Conservation (phyloP, 352 stramenopile genomes). For the Phytopythium montanum region DNA sequence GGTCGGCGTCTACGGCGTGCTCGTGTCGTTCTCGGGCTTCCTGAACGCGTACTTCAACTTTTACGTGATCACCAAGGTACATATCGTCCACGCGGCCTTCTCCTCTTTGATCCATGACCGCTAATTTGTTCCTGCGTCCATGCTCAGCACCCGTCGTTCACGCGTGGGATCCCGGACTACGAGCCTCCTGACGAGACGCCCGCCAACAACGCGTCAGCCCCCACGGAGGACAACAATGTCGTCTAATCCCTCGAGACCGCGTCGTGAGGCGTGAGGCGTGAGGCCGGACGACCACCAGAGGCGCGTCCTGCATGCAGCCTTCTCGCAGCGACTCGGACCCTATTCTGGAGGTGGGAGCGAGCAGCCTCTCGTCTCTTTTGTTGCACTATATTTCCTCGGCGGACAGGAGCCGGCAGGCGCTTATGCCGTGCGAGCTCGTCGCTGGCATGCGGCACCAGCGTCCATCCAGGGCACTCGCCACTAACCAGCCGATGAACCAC, state of each 20-base stretch:
- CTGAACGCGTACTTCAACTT: constrained; percentile 89
- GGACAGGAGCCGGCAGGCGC: constrained; percentile 1
- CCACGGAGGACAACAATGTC: constrained; percentile 30
- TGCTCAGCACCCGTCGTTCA: constrained; percentile 72
- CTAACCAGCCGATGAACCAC: neutral
- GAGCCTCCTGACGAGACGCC: constrained; percentile 56
- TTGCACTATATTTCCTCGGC: constrained; percentile 6
- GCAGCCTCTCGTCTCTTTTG: neutral
- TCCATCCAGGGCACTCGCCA: neutral
- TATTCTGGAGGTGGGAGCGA: neutral
- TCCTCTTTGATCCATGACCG: neutral
- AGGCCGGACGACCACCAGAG: neutral
- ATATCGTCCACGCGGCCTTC: neutral
- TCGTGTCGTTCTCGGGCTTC: constrained; percentile 76
- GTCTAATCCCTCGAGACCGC: constrained; percentile 19
- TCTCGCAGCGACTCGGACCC: neutral
- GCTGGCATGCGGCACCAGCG: neutral
- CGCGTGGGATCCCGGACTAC: constrained; percentile 79
- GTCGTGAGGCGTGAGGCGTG: neutral
- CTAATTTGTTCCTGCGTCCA: neutral
- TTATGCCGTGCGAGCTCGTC: neutral
- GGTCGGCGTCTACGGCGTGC: constrained; percentile 73
- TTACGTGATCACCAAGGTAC: constrained; percentile 84
- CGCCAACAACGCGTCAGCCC: constrained; percentile 15
- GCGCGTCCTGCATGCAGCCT: neutral